Base-by-base conservation (phyloP, 2,329 filamentous ascomycete species). In the Myriosclerotinia duriaeana region DNA sequence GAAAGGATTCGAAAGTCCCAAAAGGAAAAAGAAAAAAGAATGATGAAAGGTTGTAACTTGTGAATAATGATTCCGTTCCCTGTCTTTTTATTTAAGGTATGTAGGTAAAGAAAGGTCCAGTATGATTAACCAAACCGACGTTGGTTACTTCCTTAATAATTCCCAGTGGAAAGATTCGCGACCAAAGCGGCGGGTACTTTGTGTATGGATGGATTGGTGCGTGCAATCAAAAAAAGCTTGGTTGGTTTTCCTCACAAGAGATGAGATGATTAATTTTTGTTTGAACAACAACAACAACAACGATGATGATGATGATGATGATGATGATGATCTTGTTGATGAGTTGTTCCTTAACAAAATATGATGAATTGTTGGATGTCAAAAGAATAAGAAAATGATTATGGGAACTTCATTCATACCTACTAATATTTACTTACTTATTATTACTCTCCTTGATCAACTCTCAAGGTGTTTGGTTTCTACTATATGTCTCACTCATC, bases 401-500 rank as follows among this genome's bases (percentile, higher is more conserved):
- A 26, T 26, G n/a, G n/a, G n/a, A n/a, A n/a, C n/a, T n/a, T n/a
- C n/a, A n/a, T n/a, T n/a, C n/a, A n/a, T n/a, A n/a, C n/a, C n/a
- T n/a, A n/a, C n/a, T n/a, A n/a, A n/a, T n/a, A n/a, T n/a, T n/a
- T n/a, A n/a, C n/a, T n/a, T n/a, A n/a, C n/a, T n/a, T n/a, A n/a
- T n/a, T n/a, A n/a, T n/a, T n/a, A n/a, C n/a, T n/a, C n/a, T n/a
- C n/a, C n/a, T n/a, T n/a, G n/a, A 56, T 22, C 34, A 48, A n/a
- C 56, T 36, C 26, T 60, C 56, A 60, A 60, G 56, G 58, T 50
- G 58, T 60, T 50, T 30, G n/a, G 22, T 12, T 22, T 34, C 30
- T 34, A 4, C 5, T 34, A 5, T 5, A 36, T 59, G 56, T 60
- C 56, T 60, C 56, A 46, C 40, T 48, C 54, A 12, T 56, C 38